Percentiles rank a stretch among this genome's conserved stretches.
Evolutionary conservation across 108 stramenopile genomes (phyloP).

Genomic region (Discostella stelligeroides): DNA sequence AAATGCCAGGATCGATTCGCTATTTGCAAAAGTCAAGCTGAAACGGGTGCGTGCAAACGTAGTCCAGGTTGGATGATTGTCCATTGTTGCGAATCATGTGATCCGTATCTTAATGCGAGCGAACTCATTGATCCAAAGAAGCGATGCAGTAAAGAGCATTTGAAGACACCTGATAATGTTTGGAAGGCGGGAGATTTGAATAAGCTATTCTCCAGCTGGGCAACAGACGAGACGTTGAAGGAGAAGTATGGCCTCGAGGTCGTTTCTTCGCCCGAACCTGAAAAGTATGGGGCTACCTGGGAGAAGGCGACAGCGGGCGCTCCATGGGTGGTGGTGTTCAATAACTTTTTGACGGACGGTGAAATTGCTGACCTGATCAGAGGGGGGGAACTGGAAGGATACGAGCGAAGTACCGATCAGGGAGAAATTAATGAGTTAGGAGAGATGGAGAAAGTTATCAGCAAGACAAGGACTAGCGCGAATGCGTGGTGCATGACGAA

Average conservation of each 20-base stretch:
- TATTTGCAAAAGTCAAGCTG: conserved; percentile 43
- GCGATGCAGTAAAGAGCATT: conserved; percentile 53
- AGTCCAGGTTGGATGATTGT: conserved; percentile 72
- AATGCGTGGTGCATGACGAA: conserved; percentile 64
- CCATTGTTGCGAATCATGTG: conserved; percentile 64
- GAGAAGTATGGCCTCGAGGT: conserved; percentile 36
- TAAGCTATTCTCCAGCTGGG: conserved; percentile 55
- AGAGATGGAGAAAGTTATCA: conserved; percentile 62
- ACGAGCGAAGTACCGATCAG: conserved; percentile 58
- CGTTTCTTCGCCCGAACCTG: conserved; percentile 31
- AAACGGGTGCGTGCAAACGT: conserved; percentile 43
- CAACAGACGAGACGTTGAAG: conserved; percentile 44
- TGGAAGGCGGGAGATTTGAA: conserved; percentile 75
- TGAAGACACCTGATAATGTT: conserved; percentile 56
- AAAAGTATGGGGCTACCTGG: conserved; percentile 41
- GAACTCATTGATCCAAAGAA: conserved; percentile 54
- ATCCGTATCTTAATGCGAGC: conserved; percentile 53
- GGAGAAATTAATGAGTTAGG: conserved; percentile 56
- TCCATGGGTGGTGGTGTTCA: conserved; percentile 66
- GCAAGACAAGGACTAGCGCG: conserved; percentile 64
- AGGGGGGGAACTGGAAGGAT: conserved; percentile 47
- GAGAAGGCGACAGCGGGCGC: conserved; percentile 33
- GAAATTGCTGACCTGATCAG: conserved; percentile 54
- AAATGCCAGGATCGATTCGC: conserved; percentile 58
- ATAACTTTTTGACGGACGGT: conserved; percentile 53